A percentile compares a stretch with the other conserved stretches of the same genome.
Evolutionary conservation across 192 early-diverging fungal genomes (phyloP).

Genomic region (Backusella mclennaniae): DNA sequence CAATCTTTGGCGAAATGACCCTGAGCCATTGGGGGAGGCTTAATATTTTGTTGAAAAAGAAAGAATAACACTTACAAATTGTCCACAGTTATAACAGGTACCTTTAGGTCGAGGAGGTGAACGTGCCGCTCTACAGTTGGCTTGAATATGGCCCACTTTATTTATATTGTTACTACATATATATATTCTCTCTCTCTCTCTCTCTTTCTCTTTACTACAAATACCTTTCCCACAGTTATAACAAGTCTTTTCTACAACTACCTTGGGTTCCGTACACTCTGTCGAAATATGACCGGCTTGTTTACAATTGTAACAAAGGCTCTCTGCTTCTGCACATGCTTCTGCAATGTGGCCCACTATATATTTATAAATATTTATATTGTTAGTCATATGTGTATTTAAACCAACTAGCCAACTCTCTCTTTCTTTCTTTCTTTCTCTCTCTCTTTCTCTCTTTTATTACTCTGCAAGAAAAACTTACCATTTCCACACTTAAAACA

Average conservation of each 20-base stretch:
- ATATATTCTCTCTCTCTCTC: neutral
- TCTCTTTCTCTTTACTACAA: neutral
- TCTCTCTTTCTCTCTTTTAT: neutral
- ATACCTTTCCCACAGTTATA: conserved; percentile 56
- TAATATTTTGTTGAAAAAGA: neutral
- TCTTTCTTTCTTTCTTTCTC: too few species aligned
- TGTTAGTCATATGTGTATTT: too few species aligned
- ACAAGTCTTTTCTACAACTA: conserved; percentile 47
- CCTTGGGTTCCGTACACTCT: conserved; percentile 46
- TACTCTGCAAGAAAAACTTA: conserved; percentile 7
- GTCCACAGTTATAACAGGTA: conserved; percentile 49
- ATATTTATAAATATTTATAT: too few species aligned
- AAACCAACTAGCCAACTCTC: too few species aligned
- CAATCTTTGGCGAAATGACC: conserved; percentile 55
- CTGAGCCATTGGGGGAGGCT: neutral
- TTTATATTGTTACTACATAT: neutral
- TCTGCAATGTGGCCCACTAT: conserved; percentile 54
- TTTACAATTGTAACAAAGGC: conserved; percentile 60
- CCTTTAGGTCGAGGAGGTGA: conserved; percentile 16
- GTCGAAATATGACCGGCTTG: conserved; percentile 51
- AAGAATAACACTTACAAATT: conserved; percentile 39
- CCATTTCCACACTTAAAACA: conserved; percentile 62
- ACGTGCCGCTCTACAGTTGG: neutral
- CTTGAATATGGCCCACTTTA: neutral
- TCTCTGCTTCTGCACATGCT: conserved; percentile 47